Conservation (phyloP, 345 rosid species). For the Populus tremula region DNA sequence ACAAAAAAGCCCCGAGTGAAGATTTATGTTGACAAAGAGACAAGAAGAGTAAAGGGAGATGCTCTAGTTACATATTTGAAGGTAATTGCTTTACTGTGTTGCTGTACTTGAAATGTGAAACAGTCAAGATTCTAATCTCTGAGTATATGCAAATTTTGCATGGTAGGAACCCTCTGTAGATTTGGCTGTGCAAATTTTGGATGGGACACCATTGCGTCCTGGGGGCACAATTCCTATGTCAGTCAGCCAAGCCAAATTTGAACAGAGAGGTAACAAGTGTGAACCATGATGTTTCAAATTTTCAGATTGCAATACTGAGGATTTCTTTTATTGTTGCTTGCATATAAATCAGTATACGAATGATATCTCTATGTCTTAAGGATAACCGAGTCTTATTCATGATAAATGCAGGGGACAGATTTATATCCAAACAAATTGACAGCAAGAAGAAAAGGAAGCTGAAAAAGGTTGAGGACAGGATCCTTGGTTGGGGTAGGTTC, state of each 20-base stretch:
- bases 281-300: background rate
- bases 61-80: conserved; percentile 89
- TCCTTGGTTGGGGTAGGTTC: conserved; percentile 94
- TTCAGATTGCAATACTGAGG: background rate
- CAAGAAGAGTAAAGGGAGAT: conserved; percentile 90
- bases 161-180: conserved; percentile 93
- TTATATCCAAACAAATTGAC: conserved; percentile 72
- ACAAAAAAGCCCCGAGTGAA: conserved; percentile 85
- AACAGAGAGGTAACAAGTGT: conserved; percentile 73
- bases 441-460: conserved; percentile 88
- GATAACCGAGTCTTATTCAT: conserved; percentile 12
- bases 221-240: conserved; percentile 76
- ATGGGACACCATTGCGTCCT: conserved; percentile 86
- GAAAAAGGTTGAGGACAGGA: conserved; percentile 81
- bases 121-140: conserved; percentile 2
- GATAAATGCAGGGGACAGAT: conserved; percentile 69
- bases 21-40: conserved; percentile 81
- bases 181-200: conserved; percentile 84
- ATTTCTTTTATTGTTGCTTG: conserved; percentile 7
- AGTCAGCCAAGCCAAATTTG: conserved; percentile 77
- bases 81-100: conserved; percentile 45
- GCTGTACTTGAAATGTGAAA: background rate
- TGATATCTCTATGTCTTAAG: background rate
- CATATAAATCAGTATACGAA: conserved; percentile 12
- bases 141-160: conserved; percentile 8